Conservation (phyloP, 495 filamentous ascomycete genomes). For the Penicillium bialowiezense region DNA sequence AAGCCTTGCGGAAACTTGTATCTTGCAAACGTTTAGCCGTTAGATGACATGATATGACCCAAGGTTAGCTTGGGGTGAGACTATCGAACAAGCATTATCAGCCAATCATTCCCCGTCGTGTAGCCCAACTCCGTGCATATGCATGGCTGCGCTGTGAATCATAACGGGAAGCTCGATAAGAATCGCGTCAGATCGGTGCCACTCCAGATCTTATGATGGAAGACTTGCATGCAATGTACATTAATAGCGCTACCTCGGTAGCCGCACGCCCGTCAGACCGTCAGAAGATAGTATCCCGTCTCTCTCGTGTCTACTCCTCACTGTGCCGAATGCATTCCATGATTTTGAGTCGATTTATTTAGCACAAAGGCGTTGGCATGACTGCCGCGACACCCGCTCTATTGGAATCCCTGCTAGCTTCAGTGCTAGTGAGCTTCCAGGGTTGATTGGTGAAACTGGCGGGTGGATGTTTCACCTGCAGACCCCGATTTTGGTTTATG, state of each 20-base stretch:
- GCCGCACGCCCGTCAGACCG: too few relatives aligned
- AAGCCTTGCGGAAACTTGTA: slow-evolving; percentile 4
- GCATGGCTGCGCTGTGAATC: not conserved
- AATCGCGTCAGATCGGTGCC: slow-evolving; percentile 13
- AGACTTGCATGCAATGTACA: not conserved
- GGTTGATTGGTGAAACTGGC: slow-evolving; percentile 20
- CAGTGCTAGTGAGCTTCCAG: not conserved
- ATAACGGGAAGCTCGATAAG: slow-evolving; percentile 10
- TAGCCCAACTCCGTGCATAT: not conserved
- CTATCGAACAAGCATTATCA: not conserved
- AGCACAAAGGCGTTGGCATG: not conserved
- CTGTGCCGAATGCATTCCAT: too few relatives aligned
- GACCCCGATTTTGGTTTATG: not conserved
- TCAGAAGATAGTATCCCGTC: too few relatives aligned
- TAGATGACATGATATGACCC: not conserved
- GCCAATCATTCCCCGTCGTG: not conserved
- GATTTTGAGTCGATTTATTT: too few relatives aligned
- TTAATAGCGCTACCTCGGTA: not conserved
- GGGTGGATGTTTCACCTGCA: slow-evolving; percentile 12
- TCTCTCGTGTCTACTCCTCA: too few relatives aligned
- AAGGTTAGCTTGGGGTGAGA: not conserved
- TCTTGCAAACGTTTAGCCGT: not conserved
- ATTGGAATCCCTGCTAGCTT: slow-evolving; percentile 4
- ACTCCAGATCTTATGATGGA: not conserved
- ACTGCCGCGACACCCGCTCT: slow-evolving; percentile 9